Evolutionary conservation across 164 flowering plant genomes (phyloP).

Genomic region (Saururus chinensis): DNA sequence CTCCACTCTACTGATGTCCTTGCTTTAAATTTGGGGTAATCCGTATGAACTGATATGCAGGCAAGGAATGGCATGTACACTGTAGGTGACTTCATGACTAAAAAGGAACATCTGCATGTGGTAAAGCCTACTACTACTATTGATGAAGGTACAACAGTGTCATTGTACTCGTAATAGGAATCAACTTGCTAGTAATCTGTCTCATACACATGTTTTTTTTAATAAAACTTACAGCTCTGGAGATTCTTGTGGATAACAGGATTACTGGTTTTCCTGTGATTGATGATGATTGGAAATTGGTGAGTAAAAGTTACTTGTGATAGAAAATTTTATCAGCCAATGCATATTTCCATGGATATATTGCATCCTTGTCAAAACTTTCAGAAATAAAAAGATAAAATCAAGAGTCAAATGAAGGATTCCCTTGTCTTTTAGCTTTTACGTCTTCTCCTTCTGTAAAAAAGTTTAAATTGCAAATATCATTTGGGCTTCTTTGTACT

Average conservation of each 20-base stretch:
- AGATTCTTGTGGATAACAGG: constrained; percentile 68
- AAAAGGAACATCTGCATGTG: constrained; percentile 58
- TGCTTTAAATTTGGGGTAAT: background rate
- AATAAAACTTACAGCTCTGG: constrained; percentile 50
- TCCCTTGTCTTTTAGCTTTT: no score
- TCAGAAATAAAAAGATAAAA: no score
- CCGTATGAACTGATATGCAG: constrained; percentile 22
- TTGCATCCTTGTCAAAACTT: background rate
- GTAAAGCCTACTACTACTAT: constrained; percentile 83
- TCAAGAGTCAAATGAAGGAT: no score
- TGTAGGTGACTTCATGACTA: constrained; percentile 96
- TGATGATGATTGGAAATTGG: constrained; percentile 91
- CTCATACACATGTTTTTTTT: background rate
- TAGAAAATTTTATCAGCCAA: background rate
- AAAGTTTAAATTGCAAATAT: no score
- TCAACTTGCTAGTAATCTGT: background rate
- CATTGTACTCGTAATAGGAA: background rate
- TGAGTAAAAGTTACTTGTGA: constrained; percentile 9
- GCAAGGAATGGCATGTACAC: constrained; percentile 51
- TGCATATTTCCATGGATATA: background rate
- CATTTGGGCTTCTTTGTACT: no score
- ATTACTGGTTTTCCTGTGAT: constrained; percentile 95
- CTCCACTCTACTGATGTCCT: background rate
- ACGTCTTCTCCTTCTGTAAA: no score
- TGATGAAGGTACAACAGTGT: constrained; percentile 58